Percentiles rank a stretch among this genome's conserved stretches.
phyloP scores from a whole-genome alignment of 495 filamentous ascomycete genomes.

The Aspergillus biplanus region DNA sequence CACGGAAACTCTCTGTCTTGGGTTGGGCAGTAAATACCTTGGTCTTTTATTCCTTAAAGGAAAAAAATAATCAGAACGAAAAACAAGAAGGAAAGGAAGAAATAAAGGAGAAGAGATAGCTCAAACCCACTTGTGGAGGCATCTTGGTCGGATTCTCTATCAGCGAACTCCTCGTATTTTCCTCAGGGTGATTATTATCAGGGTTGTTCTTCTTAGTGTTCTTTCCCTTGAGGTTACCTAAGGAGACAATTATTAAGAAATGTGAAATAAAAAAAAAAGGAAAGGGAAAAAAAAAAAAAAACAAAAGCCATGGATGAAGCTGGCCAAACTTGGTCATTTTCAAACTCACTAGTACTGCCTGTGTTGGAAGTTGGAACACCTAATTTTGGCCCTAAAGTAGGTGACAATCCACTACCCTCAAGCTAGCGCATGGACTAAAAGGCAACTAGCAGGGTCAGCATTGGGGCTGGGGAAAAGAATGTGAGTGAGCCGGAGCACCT shows the following conservation, averaged over 20 bases:
- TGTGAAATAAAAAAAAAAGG: no score
- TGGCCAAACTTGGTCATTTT: neutral
- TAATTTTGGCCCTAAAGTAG: conserved; percentile 1
- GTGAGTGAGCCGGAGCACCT: conserved; percentile 24
- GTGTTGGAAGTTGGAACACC: neutral
- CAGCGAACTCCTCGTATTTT: neutral
- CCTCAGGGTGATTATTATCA: neutral
- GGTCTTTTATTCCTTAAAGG: neutral
- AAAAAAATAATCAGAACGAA: neutral
- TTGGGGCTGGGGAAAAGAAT: conserved; percentile 25
- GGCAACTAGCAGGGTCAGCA: conserved; percentile 23
- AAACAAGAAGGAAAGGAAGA: neutral
- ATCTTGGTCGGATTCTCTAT: neutral
- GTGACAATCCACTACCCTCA: conserved; percentile 9
- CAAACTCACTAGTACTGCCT: neutral
- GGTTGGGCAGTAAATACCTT: conserved; percentile 1
- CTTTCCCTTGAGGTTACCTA: neutral
- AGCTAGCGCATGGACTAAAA: conserved; percentile 24
- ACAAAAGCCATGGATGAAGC: neutral
- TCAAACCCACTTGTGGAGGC: neutral
- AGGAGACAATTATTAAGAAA: neutral
- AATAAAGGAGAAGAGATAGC: neutral
- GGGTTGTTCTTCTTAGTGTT: neutral
- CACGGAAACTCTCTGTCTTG: conserved; percentile 9
- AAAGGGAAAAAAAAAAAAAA: neutral